Evolutionary conservation across 108 stramenopile species (phyloP).

Genomic region (Pseudonitzschia delicatissima): DNA sequence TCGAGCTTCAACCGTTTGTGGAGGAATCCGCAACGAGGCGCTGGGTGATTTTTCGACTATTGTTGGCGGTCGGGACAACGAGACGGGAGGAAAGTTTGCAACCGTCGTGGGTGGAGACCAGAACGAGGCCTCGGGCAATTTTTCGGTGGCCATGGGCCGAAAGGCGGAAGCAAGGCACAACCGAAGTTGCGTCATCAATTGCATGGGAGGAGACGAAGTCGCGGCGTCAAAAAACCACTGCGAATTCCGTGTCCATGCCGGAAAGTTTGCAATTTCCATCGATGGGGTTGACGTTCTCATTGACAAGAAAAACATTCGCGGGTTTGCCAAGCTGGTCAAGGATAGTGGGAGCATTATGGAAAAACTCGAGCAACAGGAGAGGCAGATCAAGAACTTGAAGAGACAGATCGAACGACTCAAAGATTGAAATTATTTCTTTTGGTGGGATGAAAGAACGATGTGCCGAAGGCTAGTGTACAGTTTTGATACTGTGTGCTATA

Average conservation of each 20-base stretch:
- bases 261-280: background rate
- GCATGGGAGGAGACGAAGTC: background rate
- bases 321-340: background rate
- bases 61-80: background rate
- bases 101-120: background rate
- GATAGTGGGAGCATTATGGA: background rate
- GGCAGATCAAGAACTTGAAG: background rate
- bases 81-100: background rate
- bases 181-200: background rate
- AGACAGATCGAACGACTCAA: background rate
- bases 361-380: background rate
- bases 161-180: background rate
- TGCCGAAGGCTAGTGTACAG: too few species aligned
- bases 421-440: too few species aligned
- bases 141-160: slow-evolving; percentile 2
- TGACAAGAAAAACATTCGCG: background rate
- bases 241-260: background rate
- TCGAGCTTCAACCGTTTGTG: background rate
- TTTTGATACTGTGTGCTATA: too few species aligned
- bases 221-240: background rate
- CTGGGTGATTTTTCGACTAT: background rate
- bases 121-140: background rate
- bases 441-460: too few species aligned
- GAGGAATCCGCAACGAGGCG: background rate
- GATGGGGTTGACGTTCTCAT: background rate